Base-by-base conservation (phyloP, 352 stramenopile genomes). In the Pythium myriotylum region DNA sequence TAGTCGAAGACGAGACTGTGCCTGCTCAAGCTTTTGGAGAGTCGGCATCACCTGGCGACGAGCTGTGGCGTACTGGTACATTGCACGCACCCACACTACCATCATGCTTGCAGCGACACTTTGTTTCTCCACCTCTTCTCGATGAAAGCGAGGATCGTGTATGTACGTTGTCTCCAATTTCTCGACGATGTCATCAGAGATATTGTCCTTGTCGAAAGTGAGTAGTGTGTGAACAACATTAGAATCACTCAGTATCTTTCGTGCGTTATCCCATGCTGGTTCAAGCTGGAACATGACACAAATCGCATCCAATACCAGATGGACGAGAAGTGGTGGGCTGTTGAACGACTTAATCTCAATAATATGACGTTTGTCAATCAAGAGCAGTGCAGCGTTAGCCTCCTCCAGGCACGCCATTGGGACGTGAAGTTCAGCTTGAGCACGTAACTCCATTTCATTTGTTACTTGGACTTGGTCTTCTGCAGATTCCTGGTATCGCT, bases 281-380 rank as follows among this genome's bases (percentile, higher is more conserved):
- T 93, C 82, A 7, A 89, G 43, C n/a, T 72, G 59, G 22, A 92
- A 92, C 40, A 93, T 49, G 3, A 91, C 77, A 55, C 84, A 92
- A 14, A 93, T 77, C 0, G 81, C 84, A 7, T 89, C 82, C 2
- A 93, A 42, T 2, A 91, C 82, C 12, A 91, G 59, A 32, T 91
- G 82, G 2, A 93, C 84, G 0, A 93, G 62, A 16, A 81, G 65
- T 4, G 84, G 84, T 4, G 84, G 84, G 32, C 62, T 91, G 13
- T 79, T 86, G 37, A 93, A 93, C 53, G 84, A 91, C 64, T 93
- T 93, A 70, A 93, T 89, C 65, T 93, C 84, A 26, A 89, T 69
- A 27, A 93, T 89, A 48, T 91, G 84, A 1, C 79, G 75, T 54
- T 86, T 79, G 39, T 93, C 82, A 19, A 93, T 80, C 32, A 85